phyloP scores from a whole-genome alignment of 768 basidiomycete species.

The Naematelia encephala region DNA sequence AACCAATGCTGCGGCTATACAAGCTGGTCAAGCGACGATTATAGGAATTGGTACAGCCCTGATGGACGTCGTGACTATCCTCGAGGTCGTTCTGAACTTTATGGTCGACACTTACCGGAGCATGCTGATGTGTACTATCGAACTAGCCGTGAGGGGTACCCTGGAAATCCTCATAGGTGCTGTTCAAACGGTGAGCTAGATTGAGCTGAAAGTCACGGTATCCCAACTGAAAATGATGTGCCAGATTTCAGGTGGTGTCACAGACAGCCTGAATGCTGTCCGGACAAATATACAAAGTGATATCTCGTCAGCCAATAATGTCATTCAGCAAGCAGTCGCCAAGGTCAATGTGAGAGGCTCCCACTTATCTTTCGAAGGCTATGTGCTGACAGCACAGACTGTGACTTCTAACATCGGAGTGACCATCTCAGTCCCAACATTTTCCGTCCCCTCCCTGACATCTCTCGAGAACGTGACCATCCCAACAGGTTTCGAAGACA shows the following conservation, averaged over 20 bases:
- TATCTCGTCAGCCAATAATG: conserved; percentile 65
- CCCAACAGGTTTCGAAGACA: conserved; percentile 69
- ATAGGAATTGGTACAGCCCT: conserved; percentile 71
- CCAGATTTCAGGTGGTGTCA: conserved; percentile 70
- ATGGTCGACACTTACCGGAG: conserved; percentile 88
- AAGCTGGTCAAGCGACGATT: conserved; percentile 74
- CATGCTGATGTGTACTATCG: conserved; percentile 87
- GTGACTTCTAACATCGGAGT: conserved; percentile 66
- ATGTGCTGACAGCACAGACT: conserved; percentile 28
- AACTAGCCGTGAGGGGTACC: conserved; percentile 78
- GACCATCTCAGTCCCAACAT: conserved; percentile 60
- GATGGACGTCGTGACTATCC: conserved; percentile 63
- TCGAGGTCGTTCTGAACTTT: conserved; percentile 88
- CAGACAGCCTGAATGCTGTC: conserved; percentile 60
- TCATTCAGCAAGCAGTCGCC: conserved; percentile 63
- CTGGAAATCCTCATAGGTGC: conserved; percentile 75
- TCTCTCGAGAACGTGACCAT: conserved; percentile 74
- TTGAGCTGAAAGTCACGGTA: neutral
- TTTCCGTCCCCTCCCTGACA: conserved; percentile 70
- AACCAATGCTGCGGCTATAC: conserved; percentile 72
- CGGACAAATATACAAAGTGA: conserved; percentile 72
- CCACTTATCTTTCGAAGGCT: neutral
- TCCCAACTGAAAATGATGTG: neutral
- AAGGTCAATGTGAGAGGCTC: conserved; percentile 60
- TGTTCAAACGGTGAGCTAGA: conserved; percentile 67